phyloP scores from a whole-genome alignment of 495 filamentous ascomycete genomes.

The Daldinia bambusicola region DNA sequence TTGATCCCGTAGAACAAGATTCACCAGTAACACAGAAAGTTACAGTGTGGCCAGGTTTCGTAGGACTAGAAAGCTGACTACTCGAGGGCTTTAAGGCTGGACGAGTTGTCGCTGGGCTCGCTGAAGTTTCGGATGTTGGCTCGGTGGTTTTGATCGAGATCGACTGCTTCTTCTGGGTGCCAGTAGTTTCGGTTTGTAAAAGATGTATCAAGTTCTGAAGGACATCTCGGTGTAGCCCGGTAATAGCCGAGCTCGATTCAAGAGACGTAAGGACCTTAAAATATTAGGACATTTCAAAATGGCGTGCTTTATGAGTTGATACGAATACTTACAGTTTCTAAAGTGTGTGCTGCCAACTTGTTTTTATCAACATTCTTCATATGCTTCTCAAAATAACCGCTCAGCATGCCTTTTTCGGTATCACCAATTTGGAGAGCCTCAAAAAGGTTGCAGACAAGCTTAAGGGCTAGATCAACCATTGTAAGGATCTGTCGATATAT shows the following conservation, averaged over 20 bases:
- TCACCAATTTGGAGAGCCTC: background rate
- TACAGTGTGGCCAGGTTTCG: background rate
- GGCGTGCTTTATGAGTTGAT: background rate
- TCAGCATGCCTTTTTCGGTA: slow-evolving; percentile 5
- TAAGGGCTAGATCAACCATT: background rate
- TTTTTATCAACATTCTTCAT: background rate
- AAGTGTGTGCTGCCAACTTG: background rate
- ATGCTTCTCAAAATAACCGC: slow-evolving; percentile 6
- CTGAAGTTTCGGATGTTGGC: background rate
- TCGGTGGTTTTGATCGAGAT: background rate
- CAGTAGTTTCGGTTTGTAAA: background rate
- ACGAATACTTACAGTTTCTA: slow-evolving; percentile 14
- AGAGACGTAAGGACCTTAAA: slow-evolving; percentile 9
- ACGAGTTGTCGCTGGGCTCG: background rate
- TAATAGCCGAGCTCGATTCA: background rate
- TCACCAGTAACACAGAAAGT: background rate
- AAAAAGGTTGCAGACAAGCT: slow-evolving; percentile 8
- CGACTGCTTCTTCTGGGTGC: background rate
- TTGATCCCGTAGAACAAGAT: background rate
- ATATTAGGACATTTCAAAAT: background rate
- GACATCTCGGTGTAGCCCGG: slow-evolving; percentile 23
- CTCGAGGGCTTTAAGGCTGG: background rate
- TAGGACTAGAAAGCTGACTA: background rate
- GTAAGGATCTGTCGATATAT: slow-evolving; percentile 4
- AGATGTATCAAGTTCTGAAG: slow-evolving; percentile 4